Percentiles rank a stretch among this genome's conserved stretches.
Conservation (phyloP, 2,329 filamentous ascomycete species). For the Chrysosporium queenslandicum region DNA sequence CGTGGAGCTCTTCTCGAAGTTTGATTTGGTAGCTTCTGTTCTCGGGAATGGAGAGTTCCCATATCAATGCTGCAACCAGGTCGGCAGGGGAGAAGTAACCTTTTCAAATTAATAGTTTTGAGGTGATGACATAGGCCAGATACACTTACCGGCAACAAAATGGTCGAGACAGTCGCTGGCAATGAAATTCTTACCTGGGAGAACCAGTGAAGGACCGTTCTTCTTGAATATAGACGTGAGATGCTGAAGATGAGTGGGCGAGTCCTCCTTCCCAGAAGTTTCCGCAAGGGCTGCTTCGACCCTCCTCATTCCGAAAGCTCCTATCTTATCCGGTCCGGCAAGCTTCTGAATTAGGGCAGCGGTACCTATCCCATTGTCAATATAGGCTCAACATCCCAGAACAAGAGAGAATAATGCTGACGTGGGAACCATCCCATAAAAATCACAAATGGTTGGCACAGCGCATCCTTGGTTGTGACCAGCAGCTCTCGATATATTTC, state of each 20-base stretch:
- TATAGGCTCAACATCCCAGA: background rate
- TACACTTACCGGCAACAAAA: slow-evolving; percentile 16
- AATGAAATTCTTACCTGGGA: slow-evolving; percentile 16
- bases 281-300: slow-evolving; percentile 12
- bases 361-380: slow-evolving; percentile 1
- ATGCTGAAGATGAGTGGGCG: slow-evolving; percentile 15
- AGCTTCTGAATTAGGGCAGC: background rate
- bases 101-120: slow-evolving; percentile 3
- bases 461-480: background rate
- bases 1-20: slow-evolving; percentile 16
- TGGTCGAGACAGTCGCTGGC: slow-evolving; percentile 19
- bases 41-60: slow-evolving; percentile 17
- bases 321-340: slow-evolving; percentile 6
- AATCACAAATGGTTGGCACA: background rate
- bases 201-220: slow-evolving; percentile 11
- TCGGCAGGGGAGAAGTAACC: slow-evolving; percentile 15
- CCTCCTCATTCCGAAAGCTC: slow-evolving; percentile 13
- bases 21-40: slow-evolving; percentile 14
- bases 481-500: slow-evolving; percentile 11
- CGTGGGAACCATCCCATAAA: slow-evolving; percentile 16
- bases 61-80: slow-evolving; percentile 15
- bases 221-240: slow-evolving; percentile 13
- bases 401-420: slow-evolving; percentile 6
- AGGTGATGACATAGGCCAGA: background rate
- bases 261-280: background rate